Conservation (phyloP, 192 early-diverging fungal genomes). For the Dissophora ornata region DNA sequence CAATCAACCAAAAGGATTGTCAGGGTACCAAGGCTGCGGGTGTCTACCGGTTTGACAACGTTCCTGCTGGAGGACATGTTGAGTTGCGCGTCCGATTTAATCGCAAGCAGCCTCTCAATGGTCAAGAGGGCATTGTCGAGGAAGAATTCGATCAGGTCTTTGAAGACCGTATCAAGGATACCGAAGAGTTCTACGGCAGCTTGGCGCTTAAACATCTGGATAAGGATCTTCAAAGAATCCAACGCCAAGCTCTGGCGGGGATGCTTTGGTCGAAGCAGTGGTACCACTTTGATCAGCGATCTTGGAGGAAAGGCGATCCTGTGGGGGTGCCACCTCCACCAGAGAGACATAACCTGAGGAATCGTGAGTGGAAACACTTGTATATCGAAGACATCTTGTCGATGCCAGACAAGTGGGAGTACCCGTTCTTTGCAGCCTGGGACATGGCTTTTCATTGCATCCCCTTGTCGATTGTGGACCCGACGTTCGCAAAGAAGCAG, state of each 20-base stretch:
- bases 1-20: constrained; percentile 42
- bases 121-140: not conserved
- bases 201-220: constrained; percentile 12
- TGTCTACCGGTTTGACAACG: constrained; percentile 55
- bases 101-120: not conserved
- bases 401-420: constrained; percentile 55
- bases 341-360: constrained; percentile 25
- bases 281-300: constrained; percentile 47
- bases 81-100: constrained; percentile 40
- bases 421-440: constrained; percentile 55
- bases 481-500: constrained; percentile 43
- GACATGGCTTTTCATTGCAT: constrained; percentile 49
- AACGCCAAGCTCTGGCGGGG: constrained; percentile 45
- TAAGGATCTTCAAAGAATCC: constrained; percentile 15
- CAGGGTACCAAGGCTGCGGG: constrained; percentile 62
- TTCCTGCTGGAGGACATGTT: constrained; percentile 53
- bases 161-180: constrained; percentile 20
- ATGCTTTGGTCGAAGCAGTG: constrained; percentile 54
- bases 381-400: constrained; percentile 50
- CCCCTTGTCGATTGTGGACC: constrained; percentile 41
- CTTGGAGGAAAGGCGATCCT: constrained; percentile 48
- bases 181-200: constrained; percentile 21
- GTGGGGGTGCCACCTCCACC: constrained; percentile 21
- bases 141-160: constrained; percentile 30
- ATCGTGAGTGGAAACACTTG: constrained; percentile 48